Percentiles rank a stretch among this genome's conserved stretches.
Conservation (phyloP, 140 eudicot species). For the Artemisia princeps region DNA sequence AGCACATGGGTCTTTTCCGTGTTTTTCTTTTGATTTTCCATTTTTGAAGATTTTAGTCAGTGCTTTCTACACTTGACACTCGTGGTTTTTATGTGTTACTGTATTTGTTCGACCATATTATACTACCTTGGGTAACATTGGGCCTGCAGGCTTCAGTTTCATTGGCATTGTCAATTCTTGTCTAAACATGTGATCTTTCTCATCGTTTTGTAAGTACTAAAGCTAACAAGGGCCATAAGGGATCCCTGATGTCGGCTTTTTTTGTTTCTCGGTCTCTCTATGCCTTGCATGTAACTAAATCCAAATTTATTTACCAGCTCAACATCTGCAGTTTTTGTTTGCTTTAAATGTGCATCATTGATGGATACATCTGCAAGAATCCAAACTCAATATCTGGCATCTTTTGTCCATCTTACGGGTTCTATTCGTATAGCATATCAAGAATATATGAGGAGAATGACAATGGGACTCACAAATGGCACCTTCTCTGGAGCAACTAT, state of each 20-base stretch:
- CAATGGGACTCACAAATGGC: too few relatives aligned
- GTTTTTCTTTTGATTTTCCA: neutral
- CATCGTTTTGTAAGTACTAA: neutral
- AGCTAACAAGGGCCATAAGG: neutral
- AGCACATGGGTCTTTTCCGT: conserved; percentile 25
- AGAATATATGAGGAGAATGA: too few relatives aligned
- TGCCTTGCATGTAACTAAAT: too few relatives aligned
- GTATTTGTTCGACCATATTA: neutral
- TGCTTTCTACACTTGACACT: too few relatives aligned
- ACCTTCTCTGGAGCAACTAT: too few relatives aligned
- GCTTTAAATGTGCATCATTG: neutral
- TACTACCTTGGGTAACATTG: neutral
- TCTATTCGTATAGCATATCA: too few relatives aligned
- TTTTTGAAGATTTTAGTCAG: too few relatives aligned
- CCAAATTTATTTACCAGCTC: neutral
- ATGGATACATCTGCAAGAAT: too few relatives aligned
- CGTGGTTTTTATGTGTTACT: too few relatives aligned
- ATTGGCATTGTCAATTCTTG: neutral
- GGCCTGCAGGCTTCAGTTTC: conserved; percentile 6
- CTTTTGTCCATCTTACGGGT: too few relatives aligned
- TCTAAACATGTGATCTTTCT: neutral
- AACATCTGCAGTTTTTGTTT: neutral
- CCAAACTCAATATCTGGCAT: too few relatives aligned
- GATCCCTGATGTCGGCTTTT: neutral
- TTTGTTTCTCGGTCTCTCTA: too few relatives aligned